Percentiles rank a stretch among this genome's conserved stretches.
phyloP scores from a whole-genome alignment of 148 eudicot species.

The Hydrangea macrophylla region DNA sequence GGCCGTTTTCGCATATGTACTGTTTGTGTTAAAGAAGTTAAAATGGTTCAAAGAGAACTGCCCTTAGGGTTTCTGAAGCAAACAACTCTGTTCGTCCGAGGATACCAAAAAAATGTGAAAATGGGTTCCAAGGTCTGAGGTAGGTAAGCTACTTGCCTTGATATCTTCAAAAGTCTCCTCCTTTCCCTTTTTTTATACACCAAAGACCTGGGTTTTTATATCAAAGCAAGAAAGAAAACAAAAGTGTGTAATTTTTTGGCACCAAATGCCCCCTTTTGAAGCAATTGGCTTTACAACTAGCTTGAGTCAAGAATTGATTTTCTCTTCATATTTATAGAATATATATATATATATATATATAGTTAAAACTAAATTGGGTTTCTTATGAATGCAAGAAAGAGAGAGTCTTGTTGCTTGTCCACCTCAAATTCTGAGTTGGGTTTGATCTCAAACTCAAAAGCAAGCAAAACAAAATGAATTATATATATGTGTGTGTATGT shows the following conservation, averaged over 20 bases:
- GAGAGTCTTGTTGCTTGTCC: conserved; percentile 3
- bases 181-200: neutral
- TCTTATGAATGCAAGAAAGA: conserved; percentile 17
- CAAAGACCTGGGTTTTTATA: neutral
- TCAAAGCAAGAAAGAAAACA: neutral
- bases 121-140: conserved; percentile 5
- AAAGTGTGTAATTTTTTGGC: neutral
- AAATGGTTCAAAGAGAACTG: no score
- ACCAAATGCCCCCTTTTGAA: conserved; percentile 5
- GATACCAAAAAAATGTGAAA: neutral
- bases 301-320: neutral
- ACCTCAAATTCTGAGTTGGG: conserved; percentile 25
- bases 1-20: no score
- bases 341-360: no score
- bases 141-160: conserved; percentile 5
- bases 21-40: no score
- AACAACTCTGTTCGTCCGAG: neutral
- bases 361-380: conserved; percentile 15
- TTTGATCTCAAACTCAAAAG: conserved; percentile 23
- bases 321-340: conserved; percentile 8
- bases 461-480: conserved; percentile 18
- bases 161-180: neutral
- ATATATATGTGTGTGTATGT: neutral
- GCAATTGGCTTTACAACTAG: neutral
- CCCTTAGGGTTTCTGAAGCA: neutral